A percentile compares a stretch with the other conserved stretches of the same genome.
These are phyloP conservation scores for Microbotryomycetes sp. DNA, from an alignment of 1,284 basidiomycete genomes.

Conservation along the genomic window DNA sequence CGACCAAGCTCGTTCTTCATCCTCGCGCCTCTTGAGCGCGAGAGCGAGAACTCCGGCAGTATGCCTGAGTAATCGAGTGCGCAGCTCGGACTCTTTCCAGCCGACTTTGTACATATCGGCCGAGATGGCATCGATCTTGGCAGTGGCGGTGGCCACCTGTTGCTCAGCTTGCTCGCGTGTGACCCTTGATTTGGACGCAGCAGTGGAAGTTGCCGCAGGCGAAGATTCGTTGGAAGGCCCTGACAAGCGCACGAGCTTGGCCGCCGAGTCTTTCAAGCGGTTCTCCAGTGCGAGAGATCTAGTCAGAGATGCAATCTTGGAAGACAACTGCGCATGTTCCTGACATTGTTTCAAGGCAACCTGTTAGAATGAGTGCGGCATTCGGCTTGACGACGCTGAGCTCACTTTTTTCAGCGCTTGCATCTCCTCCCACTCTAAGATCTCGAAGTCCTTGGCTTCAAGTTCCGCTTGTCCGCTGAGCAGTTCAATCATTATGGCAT, in stretches of 20 bases:
- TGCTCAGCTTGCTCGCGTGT: constrained; percentile 13
- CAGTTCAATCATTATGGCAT: constrained; percentile 27
- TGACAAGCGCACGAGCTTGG: constrained; percentile 28
- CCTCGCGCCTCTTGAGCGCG: constrained; percentile 9
- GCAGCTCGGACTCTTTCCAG: constrained; percentile 12
- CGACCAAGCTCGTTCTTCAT: constrained; percentile 5
- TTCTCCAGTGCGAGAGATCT: constrained; percentile 29
- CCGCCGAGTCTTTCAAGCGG: constrained; percentile 26
- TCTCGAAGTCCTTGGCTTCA: constrained; percentile 24
- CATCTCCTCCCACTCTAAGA: constrained; percentile 27
- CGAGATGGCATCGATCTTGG: constrained; percentile 15
- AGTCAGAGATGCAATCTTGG: constrained; percentile 14
- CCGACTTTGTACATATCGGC: constrained; percentile 10
- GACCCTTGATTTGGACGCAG: neutral
- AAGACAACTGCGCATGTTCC: constrained; percentile 21
- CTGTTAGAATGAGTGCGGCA: neutral
- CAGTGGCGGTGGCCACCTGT: constrained; percentile 14
- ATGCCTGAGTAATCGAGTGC: constrained; percentile 16
- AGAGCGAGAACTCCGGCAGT: constrained; percentile 29
- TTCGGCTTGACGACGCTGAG: neutral
- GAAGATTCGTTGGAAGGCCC: neutral
- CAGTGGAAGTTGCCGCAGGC: neutral
- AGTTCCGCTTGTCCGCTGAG: constrained; percentile 24
- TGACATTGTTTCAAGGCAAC: neutral
- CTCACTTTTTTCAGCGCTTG: constrained; percentile 26